Evolutionary conservation across 768 basidiomycete genomes (phyloP), one percentile per base, ranked within the genome.

Genomic region (Suillus occidentalis): DNA sequence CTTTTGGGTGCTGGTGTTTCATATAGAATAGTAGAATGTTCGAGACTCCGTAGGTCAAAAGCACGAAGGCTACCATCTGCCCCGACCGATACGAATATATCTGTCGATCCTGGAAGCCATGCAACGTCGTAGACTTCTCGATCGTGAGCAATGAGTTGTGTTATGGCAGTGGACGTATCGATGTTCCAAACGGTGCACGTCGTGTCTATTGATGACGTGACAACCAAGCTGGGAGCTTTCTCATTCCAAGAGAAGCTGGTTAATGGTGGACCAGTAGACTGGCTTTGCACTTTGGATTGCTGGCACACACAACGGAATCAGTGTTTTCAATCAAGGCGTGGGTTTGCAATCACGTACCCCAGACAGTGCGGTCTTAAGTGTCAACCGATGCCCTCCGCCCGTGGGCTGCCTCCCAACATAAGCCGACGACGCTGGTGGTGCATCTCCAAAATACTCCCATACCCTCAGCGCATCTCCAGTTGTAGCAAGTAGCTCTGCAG

Each of bases 121-220:
- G 95, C 95, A 49, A 97, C 95, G 74, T 98, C 95, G 79, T 96
- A 97, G 16, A 95, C 95, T 79, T 96, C 91, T 56, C 93, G 88
- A 81, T 98, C 95, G 77, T 97, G 97, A 0, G 97, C 95, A 72
- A 97, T 97, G 66, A 99, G 87, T 76, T 99, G 97, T 3, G 97
- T 99, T 73, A 99, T 87, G 31, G 97, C 97, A 8, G 91, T 89
- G 31, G 89, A 87, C 4, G 94, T 94, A 71, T 97, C 92, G 73
- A 99, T 93, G 77, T 99, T 97, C 97, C 97, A 99, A 28, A 99
- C 92, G 2, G 97, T 99, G 75, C 97, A 99, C 16, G 96, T 97
- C 60, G 97, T 99, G 74, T 99, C 97, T 71, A 99, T 97, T 9
- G 95, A 97, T 28, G 97, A 96, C 7, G 97, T 99, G 43, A 99